Evolutionary conservation across 257 asterid genomes (phyloP).

Genomic region (Scutellaria minor): DNA sequence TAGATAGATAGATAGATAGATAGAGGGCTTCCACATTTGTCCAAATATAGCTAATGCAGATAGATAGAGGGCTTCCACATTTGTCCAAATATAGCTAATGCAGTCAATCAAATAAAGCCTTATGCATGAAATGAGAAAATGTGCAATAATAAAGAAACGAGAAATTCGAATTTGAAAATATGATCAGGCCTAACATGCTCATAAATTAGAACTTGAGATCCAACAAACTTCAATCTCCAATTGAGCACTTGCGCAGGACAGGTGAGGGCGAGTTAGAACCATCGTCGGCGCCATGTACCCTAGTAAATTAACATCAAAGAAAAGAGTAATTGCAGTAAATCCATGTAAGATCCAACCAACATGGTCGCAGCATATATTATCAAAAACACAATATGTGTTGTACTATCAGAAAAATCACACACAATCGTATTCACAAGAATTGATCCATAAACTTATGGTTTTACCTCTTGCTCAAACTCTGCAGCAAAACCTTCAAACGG

Average conservation of each 20-base stretch:
- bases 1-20: no score
- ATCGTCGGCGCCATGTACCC: conserved; percentile 33
- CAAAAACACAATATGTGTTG: background rate
- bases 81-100: background rate
- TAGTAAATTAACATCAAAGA: conserved; percentile 31
- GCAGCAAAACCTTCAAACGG: conserved; percentile 43
- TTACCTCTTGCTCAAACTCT: conserved; percentile 62
- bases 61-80: conserved; percentile 24
- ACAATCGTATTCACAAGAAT: background rate
- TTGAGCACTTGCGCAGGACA: conserved; percentile 24
- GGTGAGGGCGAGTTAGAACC: conserved; percentile 35
- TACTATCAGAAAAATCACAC: conserved; percentile 9
- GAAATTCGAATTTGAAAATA: conserved; percentile 22
- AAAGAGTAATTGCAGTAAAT: conserved; percentile 13
- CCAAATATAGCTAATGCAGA: no score
- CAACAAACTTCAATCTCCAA: conserved; percentile 35
- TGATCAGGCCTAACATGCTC: conserved; percentile 9
- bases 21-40: no score
- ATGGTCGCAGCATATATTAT: conserved; percentile 12
- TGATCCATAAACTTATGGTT: background rate
- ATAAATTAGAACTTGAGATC: conserved; percentile 27
- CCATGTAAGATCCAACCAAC: background rate
- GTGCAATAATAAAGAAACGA: conserved; percentile 16
- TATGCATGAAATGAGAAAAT: conserved; percentile 25
- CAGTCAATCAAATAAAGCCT: conserved; percentile 2